Evolutionary conservation across 495 filamentous ascomycete genomes (phyloP).

Genomic region (Penicillium waksmanii): DNA sequence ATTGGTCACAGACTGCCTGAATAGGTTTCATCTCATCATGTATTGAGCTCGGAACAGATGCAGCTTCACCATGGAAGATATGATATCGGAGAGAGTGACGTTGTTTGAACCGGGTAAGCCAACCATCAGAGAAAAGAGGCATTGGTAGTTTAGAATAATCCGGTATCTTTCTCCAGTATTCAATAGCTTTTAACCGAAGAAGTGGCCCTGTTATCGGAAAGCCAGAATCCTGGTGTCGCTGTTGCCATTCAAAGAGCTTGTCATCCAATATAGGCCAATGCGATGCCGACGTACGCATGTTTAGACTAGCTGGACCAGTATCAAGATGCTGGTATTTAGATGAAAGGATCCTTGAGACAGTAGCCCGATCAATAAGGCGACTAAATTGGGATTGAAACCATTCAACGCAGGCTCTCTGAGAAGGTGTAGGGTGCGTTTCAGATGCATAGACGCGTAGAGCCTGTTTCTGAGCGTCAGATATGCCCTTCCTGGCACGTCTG

Average conservation of each 20-base stretch:
- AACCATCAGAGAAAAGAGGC: slow-evolving; percentile 16
- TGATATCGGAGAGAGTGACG: slow-evolving; percentile 10
- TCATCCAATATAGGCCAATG: slow-evolving; percentile 18
- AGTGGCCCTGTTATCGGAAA: slow-evolving; percentile 15
- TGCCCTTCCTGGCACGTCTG: slow-evolving; percentile 8
- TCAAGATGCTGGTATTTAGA: slow-evolving; percentile 17
- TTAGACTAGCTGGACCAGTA: slow-evolving; percentile 9
- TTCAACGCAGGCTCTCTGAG: slow-evolving; percentile 7
- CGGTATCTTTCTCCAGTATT: slow-evolving; percentile 15
- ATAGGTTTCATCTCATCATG: slow-evolving; percentile 14
- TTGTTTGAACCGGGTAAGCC: slow-evolving; percentile 18
- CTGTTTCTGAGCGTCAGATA: slow-evolving; percentile 15
- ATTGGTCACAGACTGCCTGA: slow-evolving; percentile 8
- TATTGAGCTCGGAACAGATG: slow-evolving; percentile 15
- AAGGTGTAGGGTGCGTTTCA: slow-evolving; percentile 5
- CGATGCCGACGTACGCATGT: slow-evolving; percentile 7
- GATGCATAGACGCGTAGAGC: slow-evolving; percentile 14
- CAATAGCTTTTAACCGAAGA: slow-evolving; percentile 10
- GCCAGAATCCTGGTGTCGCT: slow-evolving; percentile 1
- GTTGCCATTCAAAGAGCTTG: slow-evolving; percentile 12
- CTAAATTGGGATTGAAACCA: slow-evolving; percentile 17
- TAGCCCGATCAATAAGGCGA: slow-evolving; percentile 6
- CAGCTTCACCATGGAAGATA: slow-evolving; percentile 18
- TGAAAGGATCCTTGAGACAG: slow-evolving; percentile 15
- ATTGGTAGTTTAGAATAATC: slow-evolving; percentile 11